Evolutionary conservation across 129 eudicot genomes (phyloP), one percentile per base, ranked within the genome.

Genomic region (carrot (Daucus carota)): DNA sequence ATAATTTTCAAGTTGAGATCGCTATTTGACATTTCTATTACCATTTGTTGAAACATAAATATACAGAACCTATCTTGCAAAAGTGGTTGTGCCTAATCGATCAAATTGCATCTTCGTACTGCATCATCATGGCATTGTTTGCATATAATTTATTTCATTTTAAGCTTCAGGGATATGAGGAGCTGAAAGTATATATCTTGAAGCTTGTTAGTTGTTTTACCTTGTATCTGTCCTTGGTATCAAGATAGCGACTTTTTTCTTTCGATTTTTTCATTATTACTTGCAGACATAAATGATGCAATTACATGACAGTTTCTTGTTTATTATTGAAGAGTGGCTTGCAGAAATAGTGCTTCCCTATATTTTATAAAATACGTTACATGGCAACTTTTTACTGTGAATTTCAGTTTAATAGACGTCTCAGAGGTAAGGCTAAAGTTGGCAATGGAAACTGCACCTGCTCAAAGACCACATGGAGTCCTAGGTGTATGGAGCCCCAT

Each of bases 401-500:
- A 31, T 88, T 90, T 70, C 93, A 93, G 98, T 82, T 80, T 91
- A 74, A 89, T 94, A 80, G 97, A 94, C 79, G 96, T 94, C 83
- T 94, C 98, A 67, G 97, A 94, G 85, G 87, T 94, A 59, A 77
- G 97, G 78, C 77, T 94, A 70, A 94, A 89, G 86, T 80, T 94
- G 73, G 87, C 97, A 28, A 81, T 94, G 80, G 98, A 94, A 83
- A 94, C 97, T 41, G 96, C 96, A 81, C 98, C 98, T 71, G 98
- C 97, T 83, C 89, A 94, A 86, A 91, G 98, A 85, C 98, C 97
- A 38, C 93, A 84, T 76, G 98, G 98, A 74, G 97, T 87, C 73
- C 83, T 94, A 20, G 98, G 98, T 36, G 98, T 94, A 48, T 94
- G 98, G 98, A 87, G 97, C 78, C 98, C 98, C 69, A 77, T 94